Evolutionary conservation across 768 basidiomycete species (phyloP), one percentile per base, ranked within the genome.

Genomic region (Mycena galopus): DNA sequence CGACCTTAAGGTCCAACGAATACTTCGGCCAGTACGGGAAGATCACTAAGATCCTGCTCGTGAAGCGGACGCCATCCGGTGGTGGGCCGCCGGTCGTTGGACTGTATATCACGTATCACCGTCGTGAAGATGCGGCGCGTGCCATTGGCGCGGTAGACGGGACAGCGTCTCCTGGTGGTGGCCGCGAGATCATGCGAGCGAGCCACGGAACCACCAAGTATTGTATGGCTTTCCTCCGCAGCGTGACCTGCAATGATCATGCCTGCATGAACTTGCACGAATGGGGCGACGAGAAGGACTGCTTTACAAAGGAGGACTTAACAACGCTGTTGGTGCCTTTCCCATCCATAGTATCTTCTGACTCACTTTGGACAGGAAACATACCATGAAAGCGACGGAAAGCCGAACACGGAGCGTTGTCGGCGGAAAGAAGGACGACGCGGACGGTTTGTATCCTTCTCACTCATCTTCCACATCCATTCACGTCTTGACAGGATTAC

Each of bases 11-110:
- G 56, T 96, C 96, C 7, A 93, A 92, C 76, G 98, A 99, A 76
- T 98, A 98, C 80, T 99, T 99, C 80, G 98, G 98, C 12, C 96
- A 98, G 80, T 99, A 98, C 82, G 98, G 98, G 76, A 98, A 97
- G 86, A 98, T 99, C 76, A 91, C 93, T 51, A 97, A 97, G 85
- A 95, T 99, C 58, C 87, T 98, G 64, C 89, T 99, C 33, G 93
- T 95, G 60, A 98, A 98, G 82, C 92, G 97, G 44, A 93, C 92
- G 7, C 86, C 92, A 5, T 90, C 94, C 11, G 93, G 91, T 53
- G 91, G 90, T 58, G 89, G 89, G 67, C 89, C 87, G 19, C 93
- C 92, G 58, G 91, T 93, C 56, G 90, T 97, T 42, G 97, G 97
- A n/a, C 86, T 99, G 51, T 98, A 98, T 82, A 96, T 99, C 82